Conservation (phyloP, 2,329 filamentous ascomycete genomes). For the Pseudocercospora cruenta region DNA sequence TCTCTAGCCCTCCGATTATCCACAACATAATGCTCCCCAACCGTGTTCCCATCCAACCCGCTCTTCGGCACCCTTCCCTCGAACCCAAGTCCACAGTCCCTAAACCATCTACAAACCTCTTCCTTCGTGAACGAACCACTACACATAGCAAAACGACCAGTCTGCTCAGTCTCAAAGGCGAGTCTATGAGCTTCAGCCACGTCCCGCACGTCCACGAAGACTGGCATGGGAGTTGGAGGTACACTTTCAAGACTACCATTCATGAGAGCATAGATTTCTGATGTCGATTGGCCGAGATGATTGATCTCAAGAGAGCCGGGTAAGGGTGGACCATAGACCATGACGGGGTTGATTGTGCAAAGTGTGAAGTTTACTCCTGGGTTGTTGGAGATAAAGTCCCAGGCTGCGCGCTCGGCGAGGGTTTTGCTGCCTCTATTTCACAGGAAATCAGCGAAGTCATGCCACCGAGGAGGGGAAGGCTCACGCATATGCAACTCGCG, state of each 20-base stretch:
- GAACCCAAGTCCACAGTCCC: not conserved
- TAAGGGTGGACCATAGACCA: constrained; percentile 23
- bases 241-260: constrained; percentile 1
- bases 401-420: constrained; percentile 34
- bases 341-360: constrained; percentile 33
- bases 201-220: constrained; percentile 34
- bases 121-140: constrained; percentile 7
- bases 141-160: constrained; percentile 7
- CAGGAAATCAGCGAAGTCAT: not conserved
- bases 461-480: not conserved
- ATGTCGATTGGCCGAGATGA: constrained; percentile 6
- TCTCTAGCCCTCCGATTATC: constrained; percentile 5
- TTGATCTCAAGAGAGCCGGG: not conserved
- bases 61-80: constrained; percentile 4
- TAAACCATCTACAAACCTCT: constrained; percentile 3
- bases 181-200: constrained; percentile 35
- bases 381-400: constrained; percentile 24
- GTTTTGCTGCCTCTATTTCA: constrained; percentile 25
- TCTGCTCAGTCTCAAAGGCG: constrained; percentile 22
- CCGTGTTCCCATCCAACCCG: not conserved
- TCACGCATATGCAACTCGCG: constrained; percentile 8
- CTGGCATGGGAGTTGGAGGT: constrained; percentile 4
- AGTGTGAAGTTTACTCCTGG: constrained; percentile 30
- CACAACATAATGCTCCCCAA: constrained; percentile 5
- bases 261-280: constrained; percentile 6